phyloP scores from a whole-genome alignment of 2,329 filamentous ascomycete species.

The Colletotrichum euphorbiae region DNA sequence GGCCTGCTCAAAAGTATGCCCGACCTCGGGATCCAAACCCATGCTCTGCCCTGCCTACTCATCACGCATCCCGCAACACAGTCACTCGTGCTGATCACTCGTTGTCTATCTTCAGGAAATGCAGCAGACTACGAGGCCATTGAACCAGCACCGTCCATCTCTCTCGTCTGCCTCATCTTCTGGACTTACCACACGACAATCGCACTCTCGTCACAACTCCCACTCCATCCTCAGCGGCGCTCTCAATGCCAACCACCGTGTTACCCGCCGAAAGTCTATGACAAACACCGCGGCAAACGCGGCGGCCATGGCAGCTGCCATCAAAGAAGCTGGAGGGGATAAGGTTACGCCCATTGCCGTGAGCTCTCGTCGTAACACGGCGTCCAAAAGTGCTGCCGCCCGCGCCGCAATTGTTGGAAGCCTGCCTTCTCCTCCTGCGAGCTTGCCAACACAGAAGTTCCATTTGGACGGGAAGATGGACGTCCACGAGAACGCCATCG shows the following conservation, averaged over 20 bases:
- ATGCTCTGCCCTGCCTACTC: conserved; percentile 35
- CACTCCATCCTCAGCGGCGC: conserved; percentile 83
- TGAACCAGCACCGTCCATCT: conserved; percentile 71
- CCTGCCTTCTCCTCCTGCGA: conserved; percentile 74
- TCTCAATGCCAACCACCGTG: conserved; percentile 84
- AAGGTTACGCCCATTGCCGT: conserved; percentile 67
- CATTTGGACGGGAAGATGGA: conserved; percentile 62
- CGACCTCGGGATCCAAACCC: conserved; percentile 39
- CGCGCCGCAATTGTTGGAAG: conserved; percentile 65
- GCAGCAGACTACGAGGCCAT: conserved; percentile 74
- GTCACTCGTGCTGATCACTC: conserved; percentile 53
- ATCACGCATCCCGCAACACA: conserved; percentile 38
- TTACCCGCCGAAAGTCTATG: conserved; percentile 94
- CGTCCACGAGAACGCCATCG: conserved; percentile 71
- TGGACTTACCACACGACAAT: conserved; percentile 68
- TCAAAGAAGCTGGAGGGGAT: conserved; percentile 73
- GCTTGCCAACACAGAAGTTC: conserved; percentile 71
- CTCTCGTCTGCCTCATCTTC: conserved; percentile 69
- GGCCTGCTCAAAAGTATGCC: conserved; percentile 72
- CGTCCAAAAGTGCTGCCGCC: conserved; percentile 72
- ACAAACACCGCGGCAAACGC: conserved; percentile 79
- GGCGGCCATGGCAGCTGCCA: conserved; percentile 78
- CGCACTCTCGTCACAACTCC: conserved; percentile 80
- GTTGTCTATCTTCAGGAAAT: conserved; percentile 64
- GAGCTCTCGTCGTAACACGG: conserved; percentile 72